Evolutionary conservation across 495 filamentous ascomycete genomes (phyloP).

Genomic region (Penicillium verhagenii): DNA sequence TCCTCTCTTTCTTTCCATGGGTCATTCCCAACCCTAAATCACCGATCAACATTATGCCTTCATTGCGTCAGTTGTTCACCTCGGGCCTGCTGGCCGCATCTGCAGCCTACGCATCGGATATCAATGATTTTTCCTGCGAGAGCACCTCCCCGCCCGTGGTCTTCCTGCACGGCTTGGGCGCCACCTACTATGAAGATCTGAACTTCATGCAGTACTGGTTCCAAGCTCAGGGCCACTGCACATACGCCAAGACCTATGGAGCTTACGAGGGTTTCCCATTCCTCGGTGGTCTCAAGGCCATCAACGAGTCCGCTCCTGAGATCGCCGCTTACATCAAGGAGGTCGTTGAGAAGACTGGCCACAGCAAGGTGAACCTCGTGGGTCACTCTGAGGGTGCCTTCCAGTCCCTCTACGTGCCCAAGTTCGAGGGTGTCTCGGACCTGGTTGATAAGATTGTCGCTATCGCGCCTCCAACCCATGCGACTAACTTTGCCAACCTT

Average conservation of each 20-base stretch:
- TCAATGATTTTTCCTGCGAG: constrained; percentile 44
- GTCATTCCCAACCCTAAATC: not conserved
- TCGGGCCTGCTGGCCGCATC: constrained; percentile 18
- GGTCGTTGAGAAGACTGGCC: constrained; percentile 41
- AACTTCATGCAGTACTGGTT: constrained; percentile 53
- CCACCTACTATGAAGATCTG: constrained; percentile 51
- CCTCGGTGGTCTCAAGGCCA: constrained; percentile 45
- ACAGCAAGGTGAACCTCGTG: constrained; percentile 48
- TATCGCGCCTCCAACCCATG: constrained; percentile 52
- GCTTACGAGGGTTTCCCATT: constrained; percentile 45
- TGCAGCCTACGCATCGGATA: constrained; percentile 19
- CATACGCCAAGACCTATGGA: constrained; percentile 52
- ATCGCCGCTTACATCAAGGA: constrained; percentile 50
- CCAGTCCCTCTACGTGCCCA: constrained; percentile 52
- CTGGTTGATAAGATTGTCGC: constrained; percentile 47
- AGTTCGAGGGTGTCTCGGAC: constrained; percentile 44
- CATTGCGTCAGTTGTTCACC: constrained; percentile 11
- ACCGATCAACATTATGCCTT: constrained; percentile 15
- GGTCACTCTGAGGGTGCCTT: constrained; percentile 57
- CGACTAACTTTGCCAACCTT: constrained; percentile 46
- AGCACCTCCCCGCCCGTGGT: constrained; percentile 47
- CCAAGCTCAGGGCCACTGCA: constrained; percentile 50
- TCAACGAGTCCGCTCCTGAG: constrained; percentile 46
- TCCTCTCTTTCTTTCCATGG: not conserved
- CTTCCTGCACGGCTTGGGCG: constrained; percentile 53